These are phyloP conservation scores for Holtermanniella nyarrowii DNA, from an alignment of 768 basidiomycete species.

Conservation along the genomic window DNA sequence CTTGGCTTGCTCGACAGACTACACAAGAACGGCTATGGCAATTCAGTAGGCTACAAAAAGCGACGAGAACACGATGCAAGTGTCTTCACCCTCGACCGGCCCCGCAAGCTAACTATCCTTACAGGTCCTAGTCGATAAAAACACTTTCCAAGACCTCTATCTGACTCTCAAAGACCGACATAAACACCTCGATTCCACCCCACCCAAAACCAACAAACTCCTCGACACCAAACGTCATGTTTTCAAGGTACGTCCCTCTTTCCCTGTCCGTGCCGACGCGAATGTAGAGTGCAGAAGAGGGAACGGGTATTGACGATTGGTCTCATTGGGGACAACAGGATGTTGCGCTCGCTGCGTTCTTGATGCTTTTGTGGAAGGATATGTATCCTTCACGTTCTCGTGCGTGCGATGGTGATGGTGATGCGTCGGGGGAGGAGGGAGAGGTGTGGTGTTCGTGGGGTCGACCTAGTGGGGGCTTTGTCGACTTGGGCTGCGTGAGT, in stretches of 20 bases:
- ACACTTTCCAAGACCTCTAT: constrained; percentile 82
- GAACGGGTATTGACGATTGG: constrained; percentile 10
- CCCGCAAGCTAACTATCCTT: background rate
- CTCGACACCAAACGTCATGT: constrained; percentile 40
- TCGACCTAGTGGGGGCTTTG: constrained; percentile 69
- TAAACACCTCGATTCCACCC: constrained; percentile 50
- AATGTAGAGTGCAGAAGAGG: constrained; percentile 12
- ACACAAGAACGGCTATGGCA: constrained; percentile 82
- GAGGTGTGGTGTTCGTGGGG: constrained; percentile 59
- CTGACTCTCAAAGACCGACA: constrained; percentile 75
- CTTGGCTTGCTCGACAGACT: constrained; percentile 69
- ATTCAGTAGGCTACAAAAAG: constrained; percentile 70
- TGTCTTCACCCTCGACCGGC: background rate
- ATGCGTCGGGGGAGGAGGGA: constrained; percentile 16
- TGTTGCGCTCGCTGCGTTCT: constrained; percentile 85
- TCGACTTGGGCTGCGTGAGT: constrained; percentile 68
- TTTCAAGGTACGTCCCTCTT: constrained; percentile 29
- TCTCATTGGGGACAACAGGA: constrained; percentile 50
- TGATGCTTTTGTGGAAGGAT: constrained; percentile 82
- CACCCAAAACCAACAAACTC: constrained; percentile 20
- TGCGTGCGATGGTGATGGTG: background rate
- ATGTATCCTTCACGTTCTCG: constrained; percentile 45
- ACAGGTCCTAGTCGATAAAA: constrained; percentile 56
- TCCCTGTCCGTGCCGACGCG: background rate
- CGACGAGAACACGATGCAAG: constrained; percentile 66